Conservation (phyloP, 306 rosid species). For the Vigna mungo region DNA sequence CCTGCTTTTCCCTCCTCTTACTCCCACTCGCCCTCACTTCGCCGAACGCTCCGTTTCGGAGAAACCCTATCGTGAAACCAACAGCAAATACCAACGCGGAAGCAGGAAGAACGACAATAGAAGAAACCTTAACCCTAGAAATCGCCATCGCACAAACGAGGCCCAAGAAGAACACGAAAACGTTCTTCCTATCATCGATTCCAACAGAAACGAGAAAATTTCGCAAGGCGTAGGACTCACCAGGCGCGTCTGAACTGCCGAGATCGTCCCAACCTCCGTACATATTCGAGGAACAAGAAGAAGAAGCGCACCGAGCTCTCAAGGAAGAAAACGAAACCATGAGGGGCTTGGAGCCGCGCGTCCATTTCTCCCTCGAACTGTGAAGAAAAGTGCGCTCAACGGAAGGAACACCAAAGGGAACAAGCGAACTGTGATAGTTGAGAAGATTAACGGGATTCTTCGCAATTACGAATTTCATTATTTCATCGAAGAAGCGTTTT, state of each 20-base stretch:
- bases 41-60: slow-evolving; percentile 57
- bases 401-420: slow-evolving; percentile 49
- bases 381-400: slow-evolving; percentile 38
- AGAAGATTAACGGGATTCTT: slow-evolving; percentile 40
- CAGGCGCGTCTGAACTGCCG: slow-evolving; percentile 46
- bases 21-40: slow-evolving; percentile 56
- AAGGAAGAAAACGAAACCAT: slow-evolving; percentile 46
- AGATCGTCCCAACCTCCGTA: slow-evolving; percentile 93
- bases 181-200: slow-evolving; percentile 66
- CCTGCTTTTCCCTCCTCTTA: slow-evolving; percentile 65
- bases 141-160: slow-evolving; percentile 81
- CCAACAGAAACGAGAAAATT: slow-evolving; percentile 71
- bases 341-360: slow-evolving; percentile 33
- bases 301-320: slow-evolving; percentile 53
- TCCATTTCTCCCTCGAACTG: slow-evolving; percentile 46
- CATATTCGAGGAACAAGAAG: slow-evolving; percentile 48
- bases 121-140: slow-evolving; percentile 86
- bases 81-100: slow-evolving; percentile 70
- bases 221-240: slow-evolving; percentile 66
- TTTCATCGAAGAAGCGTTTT: slow-evolving; percentile 47
- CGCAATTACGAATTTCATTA: slow-evolving; percentile 64
- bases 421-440: slow-evolving; percentile 38
- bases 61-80: slow-evolving; percentile 77
- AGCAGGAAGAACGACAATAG: slow-evolving; percentile 77
- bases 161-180: slow-evolving; percentile 70